Conservation (phyloP, 306 rosid species). For the Inga oerstediana region DNA sequence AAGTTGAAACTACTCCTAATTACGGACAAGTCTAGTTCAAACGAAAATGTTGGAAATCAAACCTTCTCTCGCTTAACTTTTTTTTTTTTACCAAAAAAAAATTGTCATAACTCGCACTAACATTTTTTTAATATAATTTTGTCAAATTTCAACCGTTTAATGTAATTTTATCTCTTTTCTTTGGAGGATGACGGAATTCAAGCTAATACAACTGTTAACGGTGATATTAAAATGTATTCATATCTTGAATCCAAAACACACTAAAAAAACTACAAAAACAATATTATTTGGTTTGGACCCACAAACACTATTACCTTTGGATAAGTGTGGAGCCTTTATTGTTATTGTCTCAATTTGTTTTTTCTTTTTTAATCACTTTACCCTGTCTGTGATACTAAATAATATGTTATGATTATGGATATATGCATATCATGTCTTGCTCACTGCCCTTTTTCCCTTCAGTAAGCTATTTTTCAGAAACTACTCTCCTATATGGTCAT, state of each 20-base stretch:
- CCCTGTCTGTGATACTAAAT: background rate
- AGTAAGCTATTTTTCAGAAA: background rate
- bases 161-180: background rate
- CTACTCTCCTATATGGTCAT: background rate
- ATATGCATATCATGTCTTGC: background rate
- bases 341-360: background rate
- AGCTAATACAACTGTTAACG: background rate
- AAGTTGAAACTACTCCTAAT: background rate
- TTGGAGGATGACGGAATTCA: background rate
- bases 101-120: background rate
- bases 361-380: background rate
- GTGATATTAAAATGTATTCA: background rate
- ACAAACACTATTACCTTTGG: conserved; percentile 16
- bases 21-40: background rate
- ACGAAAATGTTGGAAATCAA: no score
- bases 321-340: conserved; percentile 8
- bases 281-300: conserved; percentile 33
- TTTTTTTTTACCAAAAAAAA: no score
- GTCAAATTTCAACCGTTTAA: background rate
- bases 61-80: no score
- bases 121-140: background rate
- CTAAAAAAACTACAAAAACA: conserved; percentile 18
- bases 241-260: background rate
- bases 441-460: background rate
- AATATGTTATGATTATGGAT: background rate